Evolutionary conservation across 176 grass and related monocot species (phyloP).

Genomic region (Hordeum vulgare): MorexV3_pseudomolecules_assembly NC_058523.1:55164323-55164822

Average conservation of each 20-base stretch:
- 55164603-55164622: not conserved
- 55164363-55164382: not conserved
- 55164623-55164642: not conserved
- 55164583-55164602: not conserved
- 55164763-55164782: not conserved
- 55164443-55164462: not conserved
- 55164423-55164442: slow-evolving; percentile 18
- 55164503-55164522: not conserved
- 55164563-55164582: not conserved
- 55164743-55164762: slow-evolving; percentile 12
- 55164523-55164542: not conserved
- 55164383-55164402: slow-evolving; percentile 42
- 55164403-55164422: not conserved
- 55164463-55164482: not conserved
- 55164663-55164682: not conserved
- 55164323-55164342: slow-evolving; percentile 21
- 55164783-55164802: slow-evolving; percentile 23
- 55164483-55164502: not conserved
- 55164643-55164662: not conserved
- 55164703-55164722: slow-evolving; percentile 14
- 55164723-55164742: not conserved
- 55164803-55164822: slow-evolving; percentile 73
- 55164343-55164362: slow-evolving; percentile 43
- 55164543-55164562: not conserved
- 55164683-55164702: slow-evolving; percentile 17